Base-by-base conservation (phyloP, 2,329 filamentous ascomycete species). In the Nemania sp. region DNA sequence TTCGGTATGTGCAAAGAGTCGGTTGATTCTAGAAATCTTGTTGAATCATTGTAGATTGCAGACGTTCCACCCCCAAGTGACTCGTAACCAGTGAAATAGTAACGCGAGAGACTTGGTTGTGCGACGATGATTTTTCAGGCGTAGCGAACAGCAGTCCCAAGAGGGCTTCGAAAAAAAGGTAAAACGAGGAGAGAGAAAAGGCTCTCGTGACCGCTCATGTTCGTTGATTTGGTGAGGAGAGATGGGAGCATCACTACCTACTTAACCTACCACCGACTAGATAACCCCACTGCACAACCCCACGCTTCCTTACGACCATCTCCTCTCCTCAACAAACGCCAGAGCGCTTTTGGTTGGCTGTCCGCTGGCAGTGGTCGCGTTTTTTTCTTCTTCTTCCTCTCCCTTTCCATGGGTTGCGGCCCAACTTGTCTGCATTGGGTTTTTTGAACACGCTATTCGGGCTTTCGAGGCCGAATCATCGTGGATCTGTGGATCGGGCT, bases 281-380 rank as follows among this genome's bases (percentile, higher is more conserved):
- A 59, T 54, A 58, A 68, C 67, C 67, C 68, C 68, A 67, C 68
- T 65, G n/a, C n/a, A 55, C 54, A 69, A 60, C 69, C 68, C 68
- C 67, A 69, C 68, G 68, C 63, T 62, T 63, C 46, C 46, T 62
- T 63, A 43, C 54, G 55, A 60, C 60, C 61, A 62, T 57, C 56
- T 53, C 42, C 54, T 57, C 39, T 48, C 60, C 42, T 61, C 63
- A 67, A 71, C 69, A 70, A 62, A 46, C 70, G 69, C 67, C 60
- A 65, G 57, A 62, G 62, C 56, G 3, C 43, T 56, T 66, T 64
- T 59, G 65, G 68, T 71, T 70, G 69, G 69, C 63, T 64, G 53
- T 54, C 48, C 21, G 18, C n/a, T n/a, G n/a, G n/a, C 43, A 45
- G n/a, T 4, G 40, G 47, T 50, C 34, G 35, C 52, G 58, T 40